These are phyloP conservation scores for Hypsizygus marmoreus DNA, from an alignment of 768 basidiomycete genomes.

Conservation along the genomic window DNA sequence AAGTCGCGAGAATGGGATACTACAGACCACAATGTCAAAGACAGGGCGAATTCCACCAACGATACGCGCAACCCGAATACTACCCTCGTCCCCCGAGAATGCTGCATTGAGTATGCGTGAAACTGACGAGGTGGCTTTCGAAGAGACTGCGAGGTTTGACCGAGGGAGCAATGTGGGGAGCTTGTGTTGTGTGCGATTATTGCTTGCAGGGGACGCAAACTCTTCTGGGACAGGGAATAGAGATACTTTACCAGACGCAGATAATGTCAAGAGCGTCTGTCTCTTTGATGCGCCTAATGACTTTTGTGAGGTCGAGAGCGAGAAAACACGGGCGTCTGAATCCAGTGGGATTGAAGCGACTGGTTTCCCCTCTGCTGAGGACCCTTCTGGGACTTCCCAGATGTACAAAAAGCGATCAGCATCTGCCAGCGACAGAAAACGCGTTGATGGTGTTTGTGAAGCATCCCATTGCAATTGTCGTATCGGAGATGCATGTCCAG, in stretches of 20 bases:
- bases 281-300: constrained; percentile 23
- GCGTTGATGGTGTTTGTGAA: constrained; percentile 38
- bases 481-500: constrained; percentile 65
- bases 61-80: constrained; percentile 54
- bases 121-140: constrained; percentile 37
- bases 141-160: constrained; percentile 44
- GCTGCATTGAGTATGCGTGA: constrained; percentile 47
- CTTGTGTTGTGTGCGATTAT: constrained; percentile 45
- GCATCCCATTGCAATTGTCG: constrained; percentile 54
- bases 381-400: constrained; percentile 53
- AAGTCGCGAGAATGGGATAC: no score
- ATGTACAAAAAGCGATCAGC: constrained; percentile 62
- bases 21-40: constrained; percentile 61
- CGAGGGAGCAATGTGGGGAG: constrained; percentile 54
- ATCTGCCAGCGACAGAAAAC: constrained; percentile 63
- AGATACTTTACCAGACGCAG: constrained; percentile 59
- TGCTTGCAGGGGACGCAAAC: constrained; percentile 36
- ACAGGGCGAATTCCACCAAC: constrained; percentile 58
- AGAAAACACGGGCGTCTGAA: constrained; percentile 56
- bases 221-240: constrained; percentile 57
- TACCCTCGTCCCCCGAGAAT: constrained; percentile 45
- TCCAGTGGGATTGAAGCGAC: constrained; percentile 64
- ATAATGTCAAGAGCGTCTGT: constrained; percentile 53
- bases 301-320: constrained; percentile 31
- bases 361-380: constrained; percentile 50